Conservation (phyloP, 208 protist genomes). For the Acanthamoeba culbertsoni region DNA sequence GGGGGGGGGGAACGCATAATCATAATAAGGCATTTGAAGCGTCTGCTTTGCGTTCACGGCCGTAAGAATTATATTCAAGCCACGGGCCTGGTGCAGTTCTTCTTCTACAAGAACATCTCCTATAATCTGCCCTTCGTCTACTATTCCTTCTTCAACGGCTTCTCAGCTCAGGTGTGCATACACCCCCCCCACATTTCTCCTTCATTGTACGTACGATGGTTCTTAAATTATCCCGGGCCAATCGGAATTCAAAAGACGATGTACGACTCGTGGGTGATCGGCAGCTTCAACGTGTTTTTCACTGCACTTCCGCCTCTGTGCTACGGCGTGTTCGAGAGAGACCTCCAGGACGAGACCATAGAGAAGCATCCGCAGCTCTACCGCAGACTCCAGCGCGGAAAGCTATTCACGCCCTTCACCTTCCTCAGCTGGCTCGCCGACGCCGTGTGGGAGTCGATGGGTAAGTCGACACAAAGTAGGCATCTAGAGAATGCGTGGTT, state of each 20-base stretch:
- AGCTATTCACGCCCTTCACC: not conserved
- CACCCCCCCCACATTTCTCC: too few species aligned
- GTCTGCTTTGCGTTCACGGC: conserved; percentile 91
- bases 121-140: conserved; percentile 89
- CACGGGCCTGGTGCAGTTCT: conserved; percentile 88
- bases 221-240: too few species aligned
- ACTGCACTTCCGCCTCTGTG: not conserved
- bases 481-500: too few species aligned
- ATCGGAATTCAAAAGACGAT: not conserved
- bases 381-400: not conserved
- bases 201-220: too few species aligned
- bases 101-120: conserved; percentile 93
- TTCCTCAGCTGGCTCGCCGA: conserved; percentile 6
- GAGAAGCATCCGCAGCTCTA: not conserved
- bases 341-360: not conserved
- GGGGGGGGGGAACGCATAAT: too few species aligned
- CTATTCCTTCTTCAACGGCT: conserved; percentile 88
- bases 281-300: not conserved
- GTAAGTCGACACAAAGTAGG: not conserved
- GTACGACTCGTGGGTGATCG: not conserved
- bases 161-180: conserved; percentile 84
- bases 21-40: conserved; percentile 82
- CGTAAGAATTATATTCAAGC: conserved; percentile 86
- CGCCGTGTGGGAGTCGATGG: conserved; percentile 7
- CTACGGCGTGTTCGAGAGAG: not conserved